Conservation (phyloP, 2,329 filamentous ascomycete genomes). For the Simplicillium sp. region DNA sequence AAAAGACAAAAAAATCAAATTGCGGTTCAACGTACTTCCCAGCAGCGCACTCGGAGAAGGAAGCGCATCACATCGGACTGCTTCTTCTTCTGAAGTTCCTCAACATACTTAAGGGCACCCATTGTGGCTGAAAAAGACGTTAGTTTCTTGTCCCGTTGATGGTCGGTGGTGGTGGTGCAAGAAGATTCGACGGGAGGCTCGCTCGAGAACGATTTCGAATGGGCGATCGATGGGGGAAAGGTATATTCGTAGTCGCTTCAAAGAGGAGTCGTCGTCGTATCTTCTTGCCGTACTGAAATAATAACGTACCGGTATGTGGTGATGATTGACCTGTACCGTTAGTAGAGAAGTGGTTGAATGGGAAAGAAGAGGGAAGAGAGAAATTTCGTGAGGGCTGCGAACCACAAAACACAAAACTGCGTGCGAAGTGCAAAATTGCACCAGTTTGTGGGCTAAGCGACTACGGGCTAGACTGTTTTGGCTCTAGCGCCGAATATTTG, state of each 20-base stretch:
- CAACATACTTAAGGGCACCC: conserved; percentile 99
- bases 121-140: conserved; percentile 54
- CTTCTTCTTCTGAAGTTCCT: conserved; percentile 99
- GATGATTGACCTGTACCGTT: conserved; percentile 25
- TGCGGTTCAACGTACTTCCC: conserved; percentile 73
- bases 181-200: no score
- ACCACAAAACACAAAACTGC: conserved; percentile 10
- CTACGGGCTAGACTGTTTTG: conserved; percentile 14
- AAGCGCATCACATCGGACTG: conserved; percentile 99
- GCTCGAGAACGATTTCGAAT: neutral
- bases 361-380: conserved; percentile 8
- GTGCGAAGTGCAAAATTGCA: conserved; percentile 26
- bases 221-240: neutral
- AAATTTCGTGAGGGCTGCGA: conserved; percentile 16
- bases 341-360: conserved; percentile 20
- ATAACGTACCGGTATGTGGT: conserved; percentile 25
- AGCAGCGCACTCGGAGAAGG: conserved; percentile 99
- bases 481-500: conserved; percentile 18
- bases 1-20: conserved; percentile 3
- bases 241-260: conserved; percentile 3
- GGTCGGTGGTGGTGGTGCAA: no score
- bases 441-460: conserved; percentile 29
- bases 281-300: neutral
- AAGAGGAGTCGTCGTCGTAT: conserved; percentile 3
- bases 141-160: conserved; percentile 8